Evolutionary conservation across 345 rosid species (phyloP).

Genomic region (Camelina laxa): DNA sequence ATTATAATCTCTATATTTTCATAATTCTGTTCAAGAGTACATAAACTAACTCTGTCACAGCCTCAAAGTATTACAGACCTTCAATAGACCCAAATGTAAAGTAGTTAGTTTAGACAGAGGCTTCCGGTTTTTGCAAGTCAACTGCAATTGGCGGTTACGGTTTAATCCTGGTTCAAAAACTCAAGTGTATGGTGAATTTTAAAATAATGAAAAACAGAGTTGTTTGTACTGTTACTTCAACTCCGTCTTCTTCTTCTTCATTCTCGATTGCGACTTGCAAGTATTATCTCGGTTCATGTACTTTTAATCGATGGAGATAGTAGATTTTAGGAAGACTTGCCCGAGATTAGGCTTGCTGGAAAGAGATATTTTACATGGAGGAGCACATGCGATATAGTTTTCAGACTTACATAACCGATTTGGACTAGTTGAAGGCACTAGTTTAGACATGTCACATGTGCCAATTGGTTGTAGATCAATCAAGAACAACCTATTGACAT

Average conservation of each 20-base stretch:
- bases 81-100: background rate
- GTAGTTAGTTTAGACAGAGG: background rate
- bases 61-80: background rate
- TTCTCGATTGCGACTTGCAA: background rate
- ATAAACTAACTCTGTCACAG: background rate
- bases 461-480: background rate
- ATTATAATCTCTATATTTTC: conserved; percentile 2
- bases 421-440: background rate
- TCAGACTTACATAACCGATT: background rate
- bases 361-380: background rate
- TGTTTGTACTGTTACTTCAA: background rate
- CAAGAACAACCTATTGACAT: background rate
- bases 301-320: background rate
- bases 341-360: background rate
- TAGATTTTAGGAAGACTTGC: background rate
- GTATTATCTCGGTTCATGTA: background rate
- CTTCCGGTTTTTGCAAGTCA: background rate
- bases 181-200: background rate
- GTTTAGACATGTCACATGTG: background rate
- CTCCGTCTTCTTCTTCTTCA: background rate
- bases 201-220: background rate
- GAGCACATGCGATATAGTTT: background rate
- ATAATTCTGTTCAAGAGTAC: too few relatives aligned
- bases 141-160: background rate
- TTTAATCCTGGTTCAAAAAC: conserved; percentile 1